These are phyloP conservation scores for Fusarium duplospermum DNA, from an alignment of 2,329 filamentous ascomycete species.

Conservation along the genomic window DNA sequence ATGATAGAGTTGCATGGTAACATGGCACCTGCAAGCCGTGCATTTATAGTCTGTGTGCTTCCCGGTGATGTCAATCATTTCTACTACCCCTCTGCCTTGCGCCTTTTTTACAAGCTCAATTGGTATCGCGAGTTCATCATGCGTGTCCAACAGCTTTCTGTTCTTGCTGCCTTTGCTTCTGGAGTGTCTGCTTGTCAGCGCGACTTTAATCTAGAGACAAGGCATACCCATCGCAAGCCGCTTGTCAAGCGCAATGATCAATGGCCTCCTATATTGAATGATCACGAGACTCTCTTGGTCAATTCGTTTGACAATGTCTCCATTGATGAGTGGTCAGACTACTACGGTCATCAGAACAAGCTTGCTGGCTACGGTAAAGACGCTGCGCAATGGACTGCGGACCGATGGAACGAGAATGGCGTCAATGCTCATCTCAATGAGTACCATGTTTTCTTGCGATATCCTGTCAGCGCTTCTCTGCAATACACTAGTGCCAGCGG, in stretches of 20 bases:
- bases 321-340: slow-evolving; percentile 53
- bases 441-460: slow-evolving; percentile 71
- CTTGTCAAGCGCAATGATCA: slow-evolving; percentile 47
- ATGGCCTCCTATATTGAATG: slow-evolving; percentile 51
- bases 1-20: slow-evolving; percentile 27
- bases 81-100: neutral
- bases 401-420: slow-evolving; percentile 52
- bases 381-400: slow-evolving; percentile 53
- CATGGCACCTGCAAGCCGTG: slow-evolving; percentile 17
- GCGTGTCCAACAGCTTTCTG: slow-evolving; percentile 30
- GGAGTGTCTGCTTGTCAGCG: slow-evolving; percentile 46
- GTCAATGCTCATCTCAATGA: slow-evolving; percentile 52
- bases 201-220: slow-evolving; percentile 42
- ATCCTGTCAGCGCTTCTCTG: slow-evolving; percentile 68
- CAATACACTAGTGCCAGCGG: slow-evolving; percentile 52
- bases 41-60: slow-evolving; percentile 33
- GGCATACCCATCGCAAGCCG: slow-evolving; percentile 49
- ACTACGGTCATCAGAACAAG: slow-evolving; percentile 54
- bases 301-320: slow-evolving; percentile 54
- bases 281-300: slow-evolving; percentile 49
- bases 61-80: slow-evolving; percentile 2
- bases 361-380: slow-evolving; percentile 52
- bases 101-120: neutral
- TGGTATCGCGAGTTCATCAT: slow-evolving; percentile 8
- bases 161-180: slow-evolving; percentile 34